Evolutionary conservation across 192 early-diverging fungal genomes (phyloP).

Genomic region (Lobosporangium transversale): DNA sequence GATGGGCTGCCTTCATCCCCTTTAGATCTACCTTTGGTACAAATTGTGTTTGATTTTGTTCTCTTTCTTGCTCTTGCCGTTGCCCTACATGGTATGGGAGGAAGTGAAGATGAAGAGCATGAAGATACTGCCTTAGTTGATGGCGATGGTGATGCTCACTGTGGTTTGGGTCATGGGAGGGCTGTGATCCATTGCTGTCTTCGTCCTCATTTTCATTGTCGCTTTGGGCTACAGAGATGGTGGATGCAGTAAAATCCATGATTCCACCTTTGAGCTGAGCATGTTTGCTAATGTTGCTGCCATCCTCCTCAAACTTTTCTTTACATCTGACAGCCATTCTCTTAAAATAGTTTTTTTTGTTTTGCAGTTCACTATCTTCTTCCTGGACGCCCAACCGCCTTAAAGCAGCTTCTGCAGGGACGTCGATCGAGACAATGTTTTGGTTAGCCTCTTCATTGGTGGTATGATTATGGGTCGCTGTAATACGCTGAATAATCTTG

Average conservation of each 20-base stretch:
- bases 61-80: neutral
- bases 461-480: slow-evolving; percentile 1
- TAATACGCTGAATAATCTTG: slow-evolving; percentile 17
- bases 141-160: slow-evolving; percentile 1
- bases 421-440: slow-evolving; percentile 19
- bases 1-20: slow-evolving; percentile 38
- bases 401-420: slow-evolving; percentile 28
- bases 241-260: neutral
- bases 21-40: slow-evolving; percentile 30
- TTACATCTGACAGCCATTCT: slow-evolving; percentile 33
- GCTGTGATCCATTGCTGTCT: neutral
- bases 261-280: neutral
- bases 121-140: slow-evolving; percentile 3
- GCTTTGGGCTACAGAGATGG: neutral
- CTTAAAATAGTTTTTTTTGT: slow-evolving; percentile 30
- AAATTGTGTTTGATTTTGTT: neutral
- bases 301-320: slow-evolving; percentile 41
- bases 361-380: slow-evolving; percentile 14
- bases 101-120: neutral
- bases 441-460: slow-evolving; percentile 1
- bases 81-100: neutral
- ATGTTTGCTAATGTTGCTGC: too few relatives aligned
- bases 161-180: neutral
- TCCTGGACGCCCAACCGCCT: slow-evolving; percentile 18
- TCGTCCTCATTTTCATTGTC: neutral